Evolutionary conservation across 768 basidiomycete genomes (phyloP), one percentile per base, ranked within the genome.

Genomic region (Cystobasidium onofrii): DNA sequence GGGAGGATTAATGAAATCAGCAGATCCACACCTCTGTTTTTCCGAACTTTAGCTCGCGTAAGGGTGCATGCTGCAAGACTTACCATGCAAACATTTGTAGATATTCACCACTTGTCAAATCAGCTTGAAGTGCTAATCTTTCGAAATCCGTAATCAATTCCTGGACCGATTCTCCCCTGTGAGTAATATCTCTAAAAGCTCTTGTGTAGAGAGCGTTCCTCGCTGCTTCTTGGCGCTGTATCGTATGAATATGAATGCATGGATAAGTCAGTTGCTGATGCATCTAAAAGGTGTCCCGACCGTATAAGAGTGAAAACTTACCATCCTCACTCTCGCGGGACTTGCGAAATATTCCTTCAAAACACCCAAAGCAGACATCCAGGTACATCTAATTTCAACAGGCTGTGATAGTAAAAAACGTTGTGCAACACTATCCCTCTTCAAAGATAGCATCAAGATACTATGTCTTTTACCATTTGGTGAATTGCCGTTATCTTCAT

Each of bases 131-230:
- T 33, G 44, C 39, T 29, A 25, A 31, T 43, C 31, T 55, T 13
- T 75, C 43, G 6, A 76, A 64, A 3, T 70, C 29, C 17, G 39
- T 39, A 17, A 76, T 75, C 31, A 76, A 73, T 13, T 69, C 50
- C 20, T 36, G 18, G 10, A 76, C 73, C 25, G 41, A 61, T 18
- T 60, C 50, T 1, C 72, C 75, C 0, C 74, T 77, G 1, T 74
- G 39, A 6, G 27, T 10, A 43, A 76, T 74, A 15, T 71, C 69
- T n/a, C 69, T 29, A 54, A 71, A 71, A 10, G 54, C 33, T n/a
- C 69, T 2, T 33, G 12, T 31, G 12, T 52, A 20, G 6, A 71
- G 31, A 2, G 33, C 33, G 55, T 71, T 71, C 9, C n/a, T n/a
- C 29, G 69, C 69, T 55, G 69, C 50, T 60, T 71, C 46, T 34